These are phyloP conservation scores for Leccinum broughii DNA, from an alignment of 768 basidiomycete species.

Conservation along the genomic window DNA sequence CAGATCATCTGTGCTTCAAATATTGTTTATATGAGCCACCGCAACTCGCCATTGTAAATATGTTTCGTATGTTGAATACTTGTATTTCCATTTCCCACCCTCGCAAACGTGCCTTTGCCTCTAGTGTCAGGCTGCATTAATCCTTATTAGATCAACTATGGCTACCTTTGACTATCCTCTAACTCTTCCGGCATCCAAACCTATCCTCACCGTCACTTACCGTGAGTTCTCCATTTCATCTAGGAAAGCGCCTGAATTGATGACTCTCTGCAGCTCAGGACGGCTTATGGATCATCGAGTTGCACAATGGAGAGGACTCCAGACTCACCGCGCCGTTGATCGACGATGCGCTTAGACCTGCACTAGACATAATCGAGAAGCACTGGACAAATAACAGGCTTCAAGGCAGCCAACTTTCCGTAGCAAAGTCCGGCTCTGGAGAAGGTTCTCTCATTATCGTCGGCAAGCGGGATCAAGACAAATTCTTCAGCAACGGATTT, in stretches of 20 bases:
- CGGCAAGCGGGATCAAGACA: slow-evolving; percentile 73
- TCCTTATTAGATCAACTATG: slow-evolving; percentile 4
- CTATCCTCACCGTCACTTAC: slow-evolving; percentile 66
- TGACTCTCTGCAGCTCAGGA: slow-evolving; percentile 37
- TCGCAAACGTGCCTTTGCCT: no score
- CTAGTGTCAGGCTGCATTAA: no score
- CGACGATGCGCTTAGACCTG: slow-evolving; percentile 61
- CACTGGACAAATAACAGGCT: slow-evolving; percentile 65
- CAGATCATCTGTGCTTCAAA: no score
- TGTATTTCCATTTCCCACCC: no score
- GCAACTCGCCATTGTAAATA: no score
- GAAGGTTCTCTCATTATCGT: slow-evolving; percentile 76
- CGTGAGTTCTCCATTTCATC: slow-evolving; percentile 39
- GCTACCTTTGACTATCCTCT: slow-evolving; percentile 33
- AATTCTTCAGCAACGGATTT: slow-evolving; percentile 88
- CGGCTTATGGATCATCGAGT: slow-evolving; percentile 72
- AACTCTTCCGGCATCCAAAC: slow-evolving; percentile 47
- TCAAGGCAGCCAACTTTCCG: slow-evolving; percentile 42
- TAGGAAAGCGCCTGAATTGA: neutral
- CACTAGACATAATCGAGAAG: slow-evolving; percentile 69
- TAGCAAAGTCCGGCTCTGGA: slow-evolving; percentile 36
- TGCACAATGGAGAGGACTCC: slow-evolving; percentile 77
- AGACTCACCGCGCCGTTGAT: slow-evolving; percentile 63
- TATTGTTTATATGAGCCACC: no score
- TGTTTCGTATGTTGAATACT: no score